Evolutionary conservation across 495 filamentous ascomycete species (phyloP), one percentile per base, ranked within the genome.

Genomic region (Penicillium goetzii): DNA sequence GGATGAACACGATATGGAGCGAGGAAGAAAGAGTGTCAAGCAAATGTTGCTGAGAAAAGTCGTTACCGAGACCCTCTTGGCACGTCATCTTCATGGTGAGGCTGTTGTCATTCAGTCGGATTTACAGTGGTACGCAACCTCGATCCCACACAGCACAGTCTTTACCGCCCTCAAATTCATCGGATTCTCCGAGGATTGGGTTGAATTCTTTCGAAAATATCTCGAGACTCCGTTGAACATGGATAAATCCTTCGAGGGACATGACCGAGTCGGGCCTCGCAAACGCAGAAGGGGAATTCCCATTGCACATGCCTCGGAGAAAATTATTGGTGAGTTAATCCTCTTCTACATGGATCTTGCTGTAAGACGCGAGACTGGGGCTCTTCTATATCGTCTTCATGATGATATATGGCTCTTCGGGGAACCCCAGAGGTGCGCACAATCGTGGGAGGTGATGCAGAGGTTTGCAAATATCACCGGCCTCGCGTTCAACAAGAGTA

Each of bases 351-450:
- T 88, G 60, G 86, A 89, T 63, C 82, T 83, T 45, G 71, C 84
- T 0, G 79, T 89, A 25, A 88, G 86, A 62, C 78, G 84, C 40
- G 68, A 70, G 0, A 81, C 86, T 0, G 71, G 79, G 7, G 75
- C 84, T 25, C 73, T 82, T 25, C 66, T 87, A 38, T 83, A 83
- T 66, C 81, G 84, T 12, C 76, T 86, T 52, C 80, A 86, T 62
- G 86, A 88, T 59, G 85, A 88, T 58, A 75, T 88, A 50, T 89
- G 86, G 86, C 79, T 87, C 41, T 87, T 80, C 9, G 71, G 73
- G 0, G 74, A 82, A n/a, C 81, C 85, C 8, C 63, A 69, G 0
- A 75, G 72, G 6, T 81, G 81, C 34, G 80, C 78, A 6, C 78
- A 74, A 30, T 84, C 83, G 4, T 89, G 85, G 86, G 66, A 78